phyloP scores from a whole-genome alignment of 768 basidiomycete species.

The Pleurotus cornucopiae region DNA sequence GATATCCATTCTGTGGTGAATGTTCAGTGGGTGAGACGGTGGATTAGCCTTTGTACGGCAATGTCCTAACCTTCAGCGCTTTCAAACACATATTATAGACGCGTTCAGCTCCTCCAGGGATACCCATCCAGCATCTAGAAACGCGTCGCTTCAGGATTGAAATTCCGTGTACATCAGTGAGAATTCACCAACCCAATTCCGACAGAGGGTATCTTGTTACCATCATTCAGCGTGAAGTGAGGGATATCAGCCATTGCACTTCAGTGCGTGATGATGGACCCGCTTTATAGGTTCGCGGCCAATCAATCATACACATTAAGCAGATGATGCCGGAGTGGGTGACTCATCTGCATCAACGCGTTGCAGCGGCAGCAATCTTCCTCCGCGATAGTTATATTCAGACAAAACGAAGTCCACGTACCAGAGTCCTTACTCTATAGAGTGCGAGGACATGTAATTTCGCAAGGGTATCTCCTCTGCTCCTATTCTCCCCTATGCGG shows the following conservation, averaged over 20 bases:
- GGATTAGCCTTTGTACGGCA: background rate
- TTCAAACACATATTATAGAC: slow-evolving; percentile 31
- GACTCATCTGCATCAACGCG: no score
- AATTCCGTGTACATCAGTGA: background rate
- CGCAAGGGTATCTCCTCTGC: no score
- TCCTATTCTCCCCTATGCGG: no score
- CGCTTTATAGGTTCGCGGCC: no score
- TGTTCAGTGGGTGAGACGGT: background rate
- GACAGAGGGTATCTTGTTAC: slow-evolving; percentile 24
- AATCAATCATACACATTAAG: no score
- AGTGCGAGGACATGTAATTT: background rate
- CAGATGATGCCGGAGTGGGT: no score
- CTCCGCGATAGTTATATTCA: no score
- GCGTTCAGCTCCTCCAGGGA: slow-evolving; percentile 29
- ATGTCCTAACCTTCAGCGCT: slow-evolving; percentile 29
- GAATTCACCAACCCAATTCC: slow-evolving; percentile 23
- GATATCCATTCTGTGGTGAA: slow-evolving; percentile 34
- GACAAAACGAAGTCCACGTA: no score
- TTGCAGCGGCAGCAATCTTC: no score
- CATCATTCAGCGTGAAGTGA: slow-evolving; percentile 23
- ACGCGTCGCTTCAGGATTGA: background rate
- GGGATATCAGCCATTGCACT: background rate
- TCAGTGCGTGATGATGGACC: no score
- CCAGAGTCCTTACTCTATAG: background rate
- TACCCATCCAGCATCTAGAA: slow-evolving; percentile 35